Evolutionary conservation across 108 stramenopile species (phyloP), one percentile per base, ranked within the genome.

Genomic region (Discostella stelligeroides): DNA sequence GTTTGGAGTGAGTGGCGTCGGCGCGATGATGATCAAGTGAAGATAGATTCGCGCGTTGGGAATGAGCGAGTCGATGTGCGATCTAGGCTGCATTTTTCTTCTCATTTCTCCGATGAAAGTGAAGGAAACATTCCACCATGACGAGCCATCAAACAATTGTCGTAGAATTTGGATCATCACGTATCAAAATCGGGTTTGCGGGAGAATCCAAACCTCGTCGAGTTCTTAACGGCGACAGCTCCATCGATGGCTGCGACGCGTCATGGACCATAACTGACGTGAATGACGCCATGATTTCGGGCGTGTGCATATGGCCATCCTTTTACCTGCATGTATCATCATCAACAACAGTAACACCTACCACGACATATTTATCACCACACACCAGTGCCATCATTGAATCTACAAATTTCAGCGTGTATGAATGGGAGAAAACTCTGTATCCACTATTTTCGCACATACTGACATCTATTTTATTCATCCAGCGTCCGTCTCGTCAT

Each of bases 121-220:
- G n/a, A n/a, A n/a, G n/a, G n/a, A n/a, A n/a, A n/a, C n/a, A n/a
- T n/a, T 10, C 50, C 0, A 64, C 38, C 58, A 70, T 70, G 76
- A 45, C 76, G 14, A 70, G 57, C 49, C 69, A 70, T 30, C 59
- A 66, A 64, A 77, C 76, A 30, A 65, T 77, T 47, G 76, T 70
- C 2, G 63, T 77, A 23, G 76, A 77, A 50, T 42, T 77, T 0
- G 76, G 76, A 12, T 70, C 68, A 45, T 77, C 76, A 20, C 68
- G 76, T 30, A 70, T 77, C 68, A 77, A 77, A 55, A 56, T 70
- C 23, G 76, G 76, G 13, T 70, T 66, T 25, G 76, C 76, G 58
- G 76, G 76, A 65, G 76, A 77, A 50, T 64, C 76, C 40, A 77
- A 60, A 45, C 76, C 76, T 49, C 76, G 76, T 14, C 68, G 68